phyloP scores from a whole-genome alignment of 140 eudicot genomes.

The Flaveria floridana region DNA sequence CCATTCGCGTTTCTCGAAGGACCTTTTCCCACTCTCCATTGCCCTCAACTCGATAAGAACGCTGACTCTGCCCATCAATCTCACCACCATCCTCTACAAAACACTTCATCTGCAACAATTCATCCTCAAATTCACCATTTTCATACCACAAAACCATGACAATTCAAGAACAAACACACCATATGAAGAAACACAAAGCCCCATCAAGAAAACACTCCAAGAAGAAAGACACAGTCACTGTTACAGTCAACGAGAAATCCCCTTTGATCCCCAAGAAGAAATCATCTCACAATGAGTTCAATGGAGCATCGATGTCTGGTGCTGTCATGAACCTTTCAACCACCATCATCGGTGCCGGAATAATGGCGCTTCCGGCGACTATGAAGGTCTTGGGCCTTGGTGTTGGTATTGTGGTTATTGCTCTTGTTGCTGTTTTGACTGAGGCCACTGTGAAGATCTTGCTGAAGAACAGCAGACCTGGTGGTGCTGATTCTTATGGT shows the following conservation, averaged over 20 bases:
- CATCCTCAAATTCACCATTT: background rate
- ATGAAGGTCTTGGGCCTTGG: constrained; percentile 74
- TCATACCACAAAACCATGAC: constrained; percentile 37
- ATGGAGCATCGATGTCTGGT: constrained; percentile 66
- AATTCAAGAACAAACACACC: constrained; percentile 35
- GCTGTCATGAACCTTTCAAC: constrained; percentile 83
- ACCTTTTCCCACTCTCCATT: background rate
- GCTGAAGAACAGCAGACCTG: constrained; percentile 46
- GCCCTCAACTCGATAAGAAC: constrained; percentile 32
- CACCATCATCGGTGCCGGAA: constrained; percentile 95
- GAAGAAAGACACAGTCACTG: constrained; percentile 35
- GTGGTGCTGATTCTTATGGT: constrained; percentile 52
- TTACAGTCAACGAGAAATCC: constrained; percentile 41
- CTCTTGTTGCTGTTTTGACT: constrained; percentile 56
- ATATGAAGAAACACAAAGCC: constrained; percentile 44
- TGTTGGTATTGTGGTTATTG: constrained; percentile 50
- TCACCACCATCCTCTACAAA: background rate
- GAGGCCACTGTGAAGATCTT: constrained; percentile 50
- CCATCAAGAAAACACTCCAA: constrained; percentile 44
- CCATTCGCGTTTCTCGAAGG: constrained; percentile 35
- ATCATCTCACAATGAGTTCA: constrained; percentile 41
- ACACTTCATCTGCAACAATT: too few relatives aligned
- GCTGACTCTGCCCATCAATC: constrained; percentile 25
- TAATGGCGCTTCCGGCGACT: constrained; percentile 90
- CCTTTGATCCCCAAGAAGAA: constrained; percentile 47